A percentile compares a stretch with the other conserved stretches of the same genome.
phyloP scores from a whole-genome alignment of 106 monocot genomes.

The Cymbidium sinense region DNA sequence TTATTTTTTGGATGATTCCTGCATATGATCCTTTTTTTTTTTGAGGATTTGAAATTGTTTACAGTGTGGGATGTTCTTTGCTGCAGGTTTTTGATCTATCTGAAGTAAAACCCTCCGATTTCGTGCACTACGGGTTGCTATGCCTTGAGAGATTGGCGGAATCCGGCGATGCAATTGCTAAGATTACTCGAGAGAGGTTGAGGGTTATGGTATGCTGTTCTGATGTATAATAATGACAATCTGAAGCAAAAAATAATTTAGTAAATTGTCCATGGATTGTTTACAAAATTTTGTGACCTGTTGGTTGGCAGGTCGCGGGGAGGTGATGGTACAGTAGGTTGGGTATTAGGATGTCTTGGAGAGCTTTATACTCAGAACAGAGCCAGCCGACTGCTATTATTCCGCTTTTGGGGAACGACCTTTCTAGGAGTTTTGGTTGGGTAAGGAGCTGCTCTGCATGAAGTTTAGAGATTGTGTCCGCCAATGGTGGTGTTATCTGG shows the following conservation, averaged over 20 bases:
- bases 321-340: constrained; percentile 94
- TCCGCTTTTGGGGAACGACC: constrained; percentile 91
- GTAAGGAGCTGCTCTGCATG: constrained; percentile 22
- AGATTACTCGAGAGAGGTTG: constrained; percentile 43
- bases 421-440: constrained; percentile 87
- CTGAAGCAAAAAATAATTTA: not conserved
- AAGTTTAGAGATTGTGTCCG: not conserved
- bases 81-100: constrained; percentile 81
- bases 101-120: constrained; percentile 59
- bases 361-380: constrained; percentile 49
- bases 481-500: constrained; percentile 22
- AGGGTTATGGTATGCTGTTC: constrained; percentile 52
- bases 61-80: not conserved
- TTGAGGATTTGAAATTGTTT: not conserved
- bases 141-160: constrained; percentile 60
- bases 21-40: not conserved
- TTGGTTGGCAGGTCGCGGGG: constrained; percentile 62
- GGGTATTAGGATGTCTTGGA: constrained; percentile 66
- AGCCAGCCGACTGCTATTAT: constrained; percentile 68
- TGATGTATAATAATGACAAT: not conserved
- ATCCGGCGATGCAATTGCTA: constrained; percentile 54
- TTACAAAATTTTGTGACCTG: not conserved
- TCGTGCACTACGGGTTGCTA: constrained; percentile 56
- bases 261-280: not conserved
- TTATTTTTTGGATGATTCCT: not conserved